Evolutionary conservation across 1,139 yeast species (phyloP).

Genomic region (Yamadazyma dendronema): DNA sequence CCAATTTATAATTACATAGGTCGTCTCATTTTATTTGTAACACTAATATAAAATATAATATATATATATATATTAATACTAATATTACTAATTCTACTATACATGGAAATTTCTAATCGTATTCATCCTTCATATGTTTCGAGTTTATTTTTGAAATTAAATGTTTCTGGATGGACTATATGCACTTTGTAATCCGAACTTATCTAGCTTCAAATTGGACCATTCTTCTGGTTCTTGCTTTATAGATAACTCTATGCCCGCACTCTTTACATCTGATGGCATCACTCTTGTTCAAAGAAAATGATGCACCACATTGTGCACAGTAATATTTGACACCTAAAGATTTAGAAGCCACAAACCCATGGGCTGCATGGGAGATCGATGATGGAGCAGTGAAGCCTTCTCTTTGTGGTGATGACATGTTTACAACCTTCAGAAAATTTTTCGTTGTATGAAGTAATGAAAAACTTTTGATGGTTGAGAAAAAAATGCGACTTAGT

Average conservation of each 20-base stretch:
- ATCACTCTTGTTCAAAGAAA: conserved; percentile 87
- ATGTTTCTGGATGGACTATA: neutral
- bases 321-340: conserved; percentile 92
- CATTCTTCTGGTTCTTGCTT: conserved; percentile 97
- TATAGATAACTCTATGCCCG: conserved; percentile 95
- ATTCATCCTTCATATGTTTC: neutral
- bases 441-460: neutral
- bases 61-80: conserved; percentile 5
- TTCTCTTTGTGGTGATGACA: conserved; percentile 75
- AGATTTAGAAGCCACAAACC: conserved; percentile 60
- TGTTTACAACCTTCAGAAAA: conserved; percentile 17
- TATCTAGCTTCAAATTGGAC: conserved; percentile 58
- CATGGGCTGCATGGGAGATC: conserved; percentile 63
- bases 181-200: conserved; percentile 1
- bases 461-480: conserved; percentile 10
- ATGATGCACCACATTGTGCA: conserved; percentile 92
- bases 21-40: conserved; percentile 5
- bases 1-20: conserved; percentile 6
- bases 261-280: conserved; percentile 98
- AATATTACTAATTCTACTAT: conserved; percentile 4
- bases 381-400: conserved; percentile 88
- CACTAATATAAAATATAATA: conserved; percentile 8
- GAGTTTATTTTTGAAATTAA: neutral
- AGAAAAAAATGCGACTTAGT: conserved; percentile 1
- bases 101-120: conserved; percentile 3